phyloP scores from a whole-genome alignment of 169 alveolate species.

The Cryptosporidium ubiquitum region DNA sequence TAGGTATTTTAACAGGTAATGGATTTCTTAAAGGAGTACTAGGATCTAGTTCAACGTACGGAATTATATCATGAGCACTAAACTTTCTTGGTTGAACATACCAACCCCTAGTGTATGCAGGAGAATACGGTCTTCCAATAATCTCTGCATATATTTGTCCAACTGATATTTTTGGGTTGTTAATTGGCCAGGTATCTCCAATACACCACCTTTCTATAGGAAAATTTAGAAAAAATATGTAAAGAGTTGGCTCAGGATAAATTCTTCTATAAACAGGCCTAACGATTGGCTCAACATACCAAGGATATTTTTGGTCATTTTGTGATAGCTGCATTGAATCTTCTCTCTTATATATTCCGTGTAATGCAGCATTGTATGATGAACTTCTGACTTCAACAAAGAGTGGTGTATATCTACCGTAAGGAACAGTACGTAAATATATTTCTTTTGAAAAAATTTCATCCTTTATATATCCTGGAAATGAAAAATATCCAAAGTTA shows the following conservation, averaged over 20 bases:
- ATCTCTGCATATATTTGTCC: slow-evolving; percentile 62
- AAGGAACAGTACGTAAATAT: slow-evolving; percentile 49
- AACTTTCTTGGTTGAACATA: slow-evolving; percentile 72
- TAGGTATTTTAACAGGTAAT: slow-evolving; percentile 63
- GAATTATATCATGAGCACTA: slow-evolving; percentile 70
- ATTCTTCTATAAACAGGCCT: slow-evolving; percentile 70
- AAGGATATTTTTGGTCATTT: slow-evolving; percentile 23
- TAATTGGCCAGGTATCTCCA: slow-evolving; percentile 71
- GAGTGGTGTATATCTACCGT: slow-evolving; percentile 46
- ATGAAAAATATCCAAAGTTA: slow-evolving; percentile 54
- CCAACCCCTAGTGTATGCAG: slow-evolving; percentile 58
- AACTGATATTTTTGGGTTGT: slow-evolving; percentile 33
- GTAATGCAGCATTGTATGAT: slow-evolving; percentile 67
- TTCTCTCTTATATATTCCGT: slow-evolving; percentile 67
- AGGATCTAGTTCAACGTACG: slow-evolving; percentile 63
- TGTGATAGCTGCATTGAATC: slow-evolving; percentile 40
- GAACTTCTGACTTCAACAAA: slow-evolving; percentile 63
- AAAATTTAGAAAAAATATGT: slow-evolving; percentile 28
- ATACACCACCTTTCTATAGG: slow-evolving; percentile 72
- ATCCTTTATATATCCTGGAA: slow-evolving; percentile 59
- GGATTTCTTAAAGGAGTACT: slow-evolving; percentile 70
- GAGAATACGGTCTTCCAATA: slow-evolving; percentile 73
- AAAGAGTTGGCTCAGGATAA: slow-evolving; percentile 49
- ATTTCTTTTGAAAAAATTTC: slow-evolving; percentile 44
- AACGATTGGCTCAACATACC: slow-evolving; percentile 63